Evolutionary conservation across 768 basidiomycete genomes (phyloP), one percentile per base, ranked within the genome.

Genomic region (Mycena indigotica): DNA sequence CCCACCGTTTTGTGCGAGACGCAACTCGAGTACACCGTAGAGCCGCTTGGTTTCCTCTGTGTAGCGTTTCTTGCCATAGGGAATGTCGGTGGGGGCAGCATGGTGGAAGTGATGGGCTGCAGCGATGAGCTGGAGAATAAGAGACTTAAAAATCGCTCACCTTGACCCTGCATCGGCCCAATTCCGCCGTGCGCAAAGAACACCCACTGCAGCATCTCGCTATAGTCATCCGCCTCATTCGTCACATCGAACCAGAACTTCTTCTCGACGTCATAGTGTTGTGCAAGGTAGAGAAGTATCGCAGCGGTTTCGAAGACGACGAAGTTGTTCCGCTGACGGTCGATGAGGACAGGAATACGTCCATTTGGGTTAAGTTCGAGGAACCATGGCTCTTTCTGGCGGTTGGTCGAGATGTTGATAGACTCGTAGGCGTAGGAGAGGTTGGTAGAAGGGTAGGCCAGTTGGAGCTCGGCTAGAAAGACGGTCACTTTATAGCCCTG

Each of bases 81-180:
- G 84, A 59, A 89, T 77, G 56, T 88, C 82, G 64, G 87, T 88
- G 3, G 85, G 82, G 1, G 87, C 86, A 61, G 66, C 80, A n/a
- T 71, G 70, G 53, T 74, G 77, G 75, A 93, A 95, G 74, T 91
- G 88, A 67, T 85, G 82, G 12, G 88, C 86, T 84, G 66, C 53
- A 15, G 29, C 24, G 17, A 44, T n/a, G n/a, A n/a, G n/a, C n/a
- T n/a, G n/a, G n/a, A n/a, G n/a, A n/a, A n/a, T n/a, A 15, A 39
- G 26, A 21, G 40, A 23, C 15, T 49, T 54, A 44, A 4, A 50
- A 30, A 35, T 23, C 16, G 38, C 12, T 28, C 32, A 28, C 23
- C 28, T 74, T 91, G 89, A 28, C 90, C 89, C 76, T 93, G 90
- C 89, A 93, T 94, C n/a, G 92, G 91, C 25, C 90, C 91, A 23